These are phyloP conservation scores for Acorus gramineus DNA, from an alignment of 106 monocot genomes.

Conservation along the genomic window DNA sequence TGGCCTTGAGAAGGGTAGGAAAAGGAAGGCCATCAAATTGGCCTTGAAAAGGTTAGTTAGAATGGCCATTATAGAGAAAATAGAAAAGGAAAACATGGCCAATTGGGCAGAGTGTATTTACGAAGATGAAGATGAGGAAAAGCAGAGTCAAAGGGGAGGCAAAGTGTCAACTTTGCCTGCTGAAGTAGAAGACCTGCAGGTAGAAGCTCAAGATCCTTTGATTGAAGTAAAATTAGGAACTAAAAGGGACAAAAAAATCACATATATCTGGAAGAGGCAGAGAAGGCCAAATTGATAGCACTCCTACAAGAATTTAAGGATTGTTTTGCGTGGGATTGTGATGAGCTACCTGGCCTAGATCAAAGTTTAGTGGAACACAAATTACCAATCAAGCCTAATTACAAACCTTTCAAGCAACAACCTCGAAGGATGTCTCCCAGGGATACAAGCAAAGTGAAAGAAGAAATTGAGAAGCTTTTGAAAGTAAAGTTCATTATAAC, in stretches of 20 bases:
- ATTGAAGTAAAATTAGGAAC: too few species aligned
- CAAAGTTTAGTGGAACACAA: not conserved
- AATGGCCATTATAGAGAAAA: too few species aligned
- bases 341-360: not conserved
- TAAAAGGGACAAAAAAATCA: not conserved
- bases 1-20: too few species aligned
- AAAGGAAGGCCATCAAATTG: too few species aligned
- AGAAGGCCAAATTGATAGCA: not conserved
- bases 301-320: not conserved
- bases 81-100: too few species aligned
- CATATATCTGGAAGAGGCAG: not conserved
- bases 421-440: not conserved
- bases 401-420: not conserved
- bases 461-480: not conserved
- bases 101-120: too few species aligned
- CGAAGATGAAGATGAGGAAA: too few species aligned
- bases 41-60: too few species aligned
- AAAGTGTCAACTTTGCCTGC: too few species aligned
- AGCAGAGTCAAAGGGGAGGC: too few species aligned
- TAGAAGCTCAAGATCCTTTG: too few species aligned
- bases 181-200: too few species aligned
- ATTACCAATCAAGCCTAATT: not conserved
- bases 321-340: not conserved
- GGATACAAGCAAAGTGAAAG: not conserved
- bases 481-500: not conserved